Conservation (phyloP, 192 early-diverging fungal species). For the Chytriomyces sp. region DNA sequence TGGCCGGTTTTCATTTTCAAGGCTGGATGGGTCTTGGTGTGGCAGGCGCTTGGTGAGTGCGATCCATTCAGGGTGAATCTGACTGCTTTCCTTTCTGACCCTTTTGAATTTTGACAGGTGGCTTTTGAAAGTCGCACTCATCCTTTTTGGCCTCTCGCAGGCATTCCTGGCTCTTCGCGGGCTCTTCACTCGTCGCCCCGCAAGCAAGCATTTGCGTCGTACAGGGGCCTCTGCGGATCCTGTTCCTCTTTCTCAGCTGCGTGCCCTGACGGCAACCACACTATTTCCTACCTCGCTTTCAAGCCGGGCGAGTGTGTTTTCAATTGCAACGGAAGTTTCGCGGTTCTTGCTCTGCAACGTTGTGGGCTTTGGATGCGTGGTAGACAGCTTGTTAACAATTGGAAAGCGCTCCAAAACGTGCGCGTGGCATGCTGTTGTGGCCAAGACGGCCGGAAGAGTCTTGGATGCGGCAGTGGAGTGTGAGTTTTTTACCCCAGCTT, state of each 20-base stretch:
- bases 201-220: too few species aligned
- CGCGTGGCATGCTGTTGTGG: constrained; percentile 17
- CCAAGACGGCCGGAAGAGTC: neutral
- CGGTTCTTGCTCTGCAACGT: constrained; percentile 14
- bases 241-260: neutral
- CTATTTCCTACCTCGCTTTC: constrained; percentile 4
- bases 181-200: neutral
- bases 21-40: neutral
- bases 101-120: neutral
- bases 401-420: neutral
- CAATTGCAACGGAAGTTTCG: neutral
- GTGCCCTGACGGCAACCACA: neutral
- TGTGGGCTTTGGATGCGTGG: neutral
- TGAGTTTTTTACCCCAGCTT: neutral
- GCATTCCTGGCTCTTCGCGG: neutral
- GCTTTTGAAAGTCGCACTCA: constrained; percentile 2
- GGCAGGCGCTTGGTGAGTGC: constrained; percentile 12
- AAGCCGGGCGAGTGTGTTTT: neutral
- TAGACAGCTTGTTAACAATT: neutral
- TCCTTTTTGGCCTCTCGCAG: constrained; percentile 5
- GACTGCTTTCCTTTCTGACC: neutral
- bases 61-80: neutral
- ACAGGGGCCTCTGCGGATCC: neutral
- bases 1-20: neutral
- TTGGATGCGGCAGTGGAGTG: constrained; percentile 2